These are phyloP conservation scores for Solanum tacnaense DNA, from an alignment of 257 asterid species.

Conservation along the genomic window DNA sequence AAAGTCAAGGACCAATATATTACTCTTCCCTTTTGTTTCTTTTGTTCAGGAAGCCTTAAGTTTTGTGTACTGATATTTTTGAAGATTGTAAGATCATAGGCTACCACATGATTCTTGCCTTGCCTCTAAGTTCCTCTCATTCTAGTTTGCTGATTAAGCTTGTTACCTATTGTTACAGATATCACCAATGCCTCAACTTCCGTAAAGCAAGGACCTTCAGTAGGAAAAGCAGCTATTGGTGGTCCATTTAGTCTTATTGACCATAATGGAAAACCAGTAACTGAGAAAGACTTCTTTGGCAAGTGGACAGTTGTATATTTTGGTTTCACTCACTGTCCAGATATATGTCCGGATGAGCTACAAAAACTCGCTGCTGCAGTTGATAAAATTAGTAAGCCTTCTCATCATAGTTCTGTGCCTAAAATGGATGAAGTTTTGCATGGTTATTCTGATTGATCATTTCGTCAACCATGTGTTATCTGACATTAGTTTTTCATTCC, in stretches of 20 bases:
- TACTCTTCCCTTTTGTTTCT: not conserved
- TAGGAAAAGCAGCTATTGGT: conserved; percentile 82
- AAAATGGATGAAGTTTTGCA: not conserved
- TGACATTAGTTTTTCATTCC: not conserved
- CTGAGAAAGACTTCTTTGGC: conserved; percentile 76
- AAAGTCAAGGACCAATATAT: not conserved
- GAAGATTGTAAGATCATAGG: not conserved
- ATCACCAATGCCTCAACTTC: conserved; percentile 49
- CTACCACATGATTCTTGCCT: not conserved
- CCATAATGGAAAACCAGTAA: conserved; percentile 71
- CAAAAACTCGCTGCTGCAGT: conserved; percentile 77
- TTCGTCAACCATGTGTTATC: not conserved
- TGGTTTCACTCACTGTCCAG: conserved; percentile 97
- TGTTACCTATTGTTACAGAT: conserved; percentile 29
- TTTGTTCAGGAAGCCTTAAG: not conserved
- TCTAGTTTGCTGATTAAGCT: not conserved
- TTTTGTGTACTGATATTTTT: not conserved
- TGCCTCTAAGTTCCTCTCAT: not conserved
- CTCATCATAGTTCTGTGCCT: not conserved
- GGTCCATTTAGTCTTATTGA: conserved; percentile 87
- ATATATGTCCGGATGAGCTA: conserved; percentile 95
- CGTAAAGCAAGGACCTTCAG: conserved; percentile 73
- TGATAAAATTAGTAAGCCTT: conserved; percentile 74
- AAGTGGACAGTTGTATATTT: conserved; percentile 77
- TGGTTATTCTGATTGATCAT: not conserved